Conservation (phyloP, 2,329 filamentous ascomycete genomes). For the Paecilomyces variotii region DNA sequence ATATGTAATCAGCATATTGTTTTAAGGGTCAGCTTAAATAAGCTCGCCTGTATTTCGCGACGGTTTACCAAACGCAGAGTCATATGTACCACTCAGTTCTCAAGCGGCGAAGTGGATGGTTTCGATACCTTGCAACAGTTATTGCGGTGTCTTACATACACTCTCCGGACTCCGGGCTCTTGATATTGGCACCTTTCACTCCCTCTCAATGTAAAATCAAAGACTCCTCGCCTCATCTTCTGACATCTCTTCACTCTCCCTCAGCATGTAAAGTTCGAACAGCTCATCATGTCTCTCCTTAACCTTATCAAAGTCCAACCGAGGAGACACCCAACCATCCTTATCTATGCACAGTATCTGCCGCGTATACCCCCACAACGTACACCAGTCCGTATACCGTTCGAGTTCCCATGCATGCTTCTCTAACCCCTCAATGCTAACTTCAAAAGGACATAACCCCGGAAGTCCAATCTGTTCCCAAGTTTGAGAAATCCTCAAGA, state of each 20-base stretch:
- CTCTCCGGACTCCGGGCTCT: too few relatives aligned
- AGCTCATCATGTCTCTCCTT: slow-evolving; percentile 7
- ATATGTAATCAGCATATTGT: neutral
- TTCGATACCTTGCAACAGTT: too few relatives aligned
- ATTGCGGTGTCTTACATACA: too few relatives aligned
- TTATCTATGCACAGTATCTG: slow-evolving; percentile 11
- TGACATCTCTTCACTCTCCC: slow-evolving; percentile 1
- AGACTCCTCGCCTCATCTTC: slow-evolving; percentile 9
- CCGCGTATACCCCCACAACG: slow-evolving; percentile 9
- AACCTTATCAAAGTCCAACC: slow-evolving; percentile 11
- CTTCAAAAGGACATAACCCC: slow-evolving; percentile 1
- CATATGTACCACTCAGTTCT: neutral
- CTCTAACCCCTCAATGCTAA: slow-evolving; percentile 4
- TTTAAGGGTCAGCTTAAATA: neutral
- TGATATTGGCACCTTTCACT: too few relatives aligned
- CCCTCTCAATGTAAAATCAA: slow-evolving; percentile 9
- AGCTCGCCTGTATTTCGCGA: neutral
- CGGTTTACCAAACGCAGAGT: neutral
- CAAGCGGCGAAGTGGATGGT: neutral
- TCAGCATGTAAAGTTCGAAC: slow-evolving; percentile 8
- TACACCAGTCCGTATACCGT: slow-evolving; percentile 9
- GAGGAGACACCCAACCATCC: slow-evolving; percentile 12
- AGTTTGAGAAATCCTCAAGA: slow-evolving; percentile 5
- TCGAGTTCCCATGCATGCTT: slow-evolving; percentile 7
- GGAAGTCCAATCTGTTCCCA: slow-evolving; percentile 4